Conservation (phyloP, 192 early-diverging fungal genomes). For the Mortierella claussenii region DNA sequence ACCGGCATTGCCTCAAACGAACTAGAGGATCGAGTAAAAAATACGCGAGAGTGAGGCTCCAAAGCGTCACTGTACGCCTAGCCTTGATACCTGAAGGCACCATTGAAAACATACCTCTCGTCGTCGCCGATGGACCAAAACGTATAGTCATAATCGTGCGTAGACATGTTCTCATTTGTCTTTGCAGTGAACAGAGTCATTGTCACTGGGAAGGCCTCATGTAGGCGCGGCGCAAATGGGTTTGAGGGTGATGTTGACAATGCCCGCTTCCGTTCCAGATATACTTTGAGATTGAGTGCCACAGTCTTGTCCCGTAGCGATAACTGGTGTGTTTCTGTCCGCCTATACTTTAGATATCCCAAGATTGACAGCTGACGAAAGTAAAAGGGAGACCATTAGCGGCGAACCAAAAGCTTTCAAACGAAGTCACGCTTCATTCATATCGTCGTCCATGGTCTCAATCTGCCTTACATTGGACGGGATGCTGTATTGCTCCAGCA, state of each 20-base stretch:
- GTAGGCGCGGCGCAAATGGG: conserved; percentile 15
- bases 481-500: conserved; percentile 34
- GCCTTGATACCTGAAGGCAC: too few species aligned
- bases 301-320: conserved; percentile 38
- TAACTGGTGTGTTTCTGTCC: conserved; percentile 30
- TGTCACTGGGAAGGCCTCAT: conserved; percentile 10
- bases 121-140: conserved; percentile 42
- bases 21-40: conserved; percentile 10
- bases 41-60: too few species aligned
- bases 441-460: background rate
- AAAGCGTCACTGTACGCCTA: too few species aligned
- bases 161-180: conserved; percentile 45
- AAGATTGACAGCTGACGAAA: conserved; percentile 29
- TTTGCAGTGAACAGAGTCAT: conserved; percentile 45
- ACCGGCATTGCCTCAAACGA: conserved; percentile 29
- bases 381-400: background rate
- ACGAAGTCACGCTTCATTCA: background rate
- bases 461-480: conserved; percentile 50
- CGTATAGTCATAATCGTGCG: conserved; percentile 49
- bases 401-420: background rate
- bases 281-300: conserved; percentile 31
- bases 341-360: conserved; percentile 48
- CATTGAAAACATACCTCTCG: too few species aligned
- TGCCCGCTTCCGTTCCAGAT: conserved; percentile 30
- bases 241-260: conserved; percentile 9